Conservation (phyloP, 495 filamentous ascomycete species). For the Aspergillus taichungensis region DNA sequence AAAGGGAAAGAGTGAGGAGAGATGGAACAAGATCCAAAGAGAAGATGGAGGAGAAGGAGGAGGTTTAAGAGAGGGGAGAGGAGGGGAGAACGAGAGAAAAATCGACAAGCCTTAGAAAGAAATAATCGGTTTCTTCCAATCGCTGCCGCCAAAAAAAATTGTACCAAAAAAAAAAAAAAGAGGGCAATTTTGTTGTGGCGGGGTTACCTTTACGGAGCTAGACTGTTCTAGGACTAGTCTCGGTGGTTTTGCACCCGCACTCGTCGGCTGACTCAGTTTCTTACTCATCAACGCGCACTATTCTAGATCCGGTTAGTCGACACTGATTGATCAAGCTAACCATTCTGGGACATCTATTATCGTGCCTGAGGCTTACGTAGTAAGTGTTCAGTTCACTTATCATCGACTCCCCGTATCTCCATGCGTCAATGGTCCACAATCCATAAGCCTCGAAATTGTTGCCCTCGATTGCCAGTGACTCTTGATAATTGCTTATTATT, state of each 20-base stretch:
- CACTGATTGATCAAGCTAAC: too few relatives aligned
- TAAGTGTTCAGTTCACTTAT: too few relatives aligned
- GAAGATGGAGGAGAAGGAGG: constrained; percentile 7
- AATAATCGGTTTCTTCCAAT: neutral
- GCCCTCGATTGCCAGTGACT: too few relatives aligned
- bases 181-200: constrained; percentile 30
- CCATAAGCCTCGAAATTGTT: too few relatives aligned
- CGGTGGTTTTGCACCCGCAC: neutral
- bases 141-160: constrained; percentile 11
- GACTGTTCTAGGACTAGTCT: constrained; percentile 23
- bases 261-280: too few relatives aligned
- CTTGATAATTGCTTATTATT: too few relatives aligned
- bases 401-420: too few relatives aligned
- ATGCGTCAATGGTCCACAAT: too few relatives aligned
- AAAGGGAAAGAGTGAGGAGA: constrained; percentile 7
- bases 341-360: too few relatives aligned
- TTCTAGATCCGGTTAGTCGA: too few relatives aligned
- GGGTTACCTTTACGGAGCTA: constrained; percentile 25
- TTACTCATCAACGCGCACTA: too few relatives aligned
- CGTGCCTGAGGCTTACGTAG: too few relatives aligned
- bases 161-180: constrained; percentile 22
- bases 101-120: constrained; percentile 11
- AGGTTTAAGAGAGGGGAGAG: constrained; percentile 4
- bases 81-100: constrained; percentile 12
- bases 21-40: constrained; percentile 12